phyloP scores from a whole-genome alignment of 2,329 filamentous ascomycete species.

The Setomelanomma holmii region DNA sequence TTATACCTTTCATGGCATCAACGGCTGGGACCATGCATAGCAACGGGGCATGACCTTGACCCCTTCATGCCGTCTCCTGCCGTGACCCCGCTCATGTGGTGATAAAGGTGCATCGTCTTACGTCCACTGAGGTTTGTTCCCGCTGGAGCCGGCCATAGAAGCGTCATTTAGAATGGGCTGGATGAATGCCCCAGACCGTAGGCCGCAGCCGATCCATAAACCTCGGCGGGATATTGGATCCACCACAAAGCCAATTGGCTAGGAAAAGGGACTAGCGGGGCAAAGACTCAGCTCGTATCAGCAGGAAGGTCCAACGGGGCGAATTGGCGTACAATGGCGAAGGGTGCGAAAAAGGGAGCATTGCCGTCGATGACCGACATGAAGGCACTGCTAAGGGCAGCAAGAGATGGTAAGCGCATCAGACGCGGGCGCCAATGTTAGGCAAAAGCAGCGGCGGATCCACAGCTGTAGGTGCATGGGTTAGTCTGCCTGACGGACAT shows the following conservation, averaged over 20 bases:
- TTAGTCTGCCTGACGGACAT: constrained; percentile 47
- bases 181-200: constrained; percentile 37
- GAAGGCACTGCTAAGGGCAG: constrained; percentile 44
- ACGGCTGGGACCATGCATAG: constrained; percentile 29
- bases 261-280: constrained; percentile 32
- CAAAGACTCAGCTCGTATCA: constrained; percentile 38
- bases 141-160: constrained; percentile 44
- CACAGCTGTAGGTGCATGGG: constrained; percentile 48
- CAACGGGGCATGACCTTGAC: constrained; percentile 43
- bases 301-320: constrained; percentile 35
- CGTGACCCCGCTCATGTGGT: constrained; percentile 48
- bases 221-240: constrained; percentile 33
- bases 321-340: constrained; percentile 43
- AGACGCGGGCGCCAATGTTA: constrained; percentile 42
- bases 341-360: constrained; percentile 33
- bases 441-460: constrained; percentile 45
- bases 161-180: constrained; percentile 45
- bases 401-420: constrained; percentile 47
- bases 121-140: constrained; percentile 45
- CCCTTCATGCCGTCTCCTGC: constrained; percentile 41
- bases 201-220: constrained; percentile 45
- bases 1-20: constrained; percentile 43
- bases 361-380: constrained; percentile 34
- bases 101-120: constrained; percentile 51
- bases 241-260: constrained; percentile 40